Evolutionary conservation across 2,329 filamentous ascomycete species (phyloP).

Genomic region (Aspergillus sclerotialis): DNA sequence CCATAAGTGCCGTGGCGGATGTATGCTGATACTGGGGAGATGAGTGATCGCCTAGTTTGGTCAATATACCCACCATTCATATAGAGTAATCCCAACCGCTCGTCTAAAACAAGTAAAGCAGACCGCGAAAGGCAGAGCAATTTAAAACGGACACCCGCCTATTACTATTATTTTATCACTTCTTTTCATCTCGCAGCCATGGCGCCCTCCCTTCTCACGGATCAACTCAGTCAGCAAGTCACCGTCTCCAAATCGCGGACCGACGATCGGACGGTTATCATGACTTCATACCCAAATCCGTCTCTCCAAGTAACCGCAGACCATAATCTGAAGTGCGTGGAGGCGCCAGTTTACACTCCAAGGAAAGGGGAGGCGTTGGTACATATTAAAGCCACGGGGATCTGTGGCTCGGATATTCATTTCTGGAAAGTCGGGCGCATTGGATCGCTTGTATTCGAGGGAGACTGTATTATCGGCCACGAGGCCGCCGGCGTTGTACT

Average conservation of each 20-base stretch:
- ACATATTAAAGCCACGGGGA: conserved; percentile 57
- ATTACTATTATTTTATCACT: background rate
- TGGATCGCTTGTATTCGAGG: conserved; percentile 55
- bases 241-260: background rate
- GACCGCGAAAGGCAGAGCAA: no score
- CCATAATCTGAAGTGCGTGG: conserved; percentile 50
- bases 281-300: conserved; percentile 38
- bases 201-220: background rate
- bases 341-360: conserved; percentile 52
- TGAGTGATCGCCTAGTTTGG: no score
- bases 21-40: no score
- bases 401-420: conserved; percentile 64
- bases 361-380: conserved; percentile 50
- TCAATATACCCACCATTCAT: no score
- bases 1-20: no score
- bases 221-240: background rate
- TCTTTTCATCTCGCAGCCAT: background rate
- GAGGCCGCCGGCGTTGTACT: conserved; percentile 58
- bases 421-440: conserved; percentile 62
- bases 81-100: no score
- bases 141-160: background rate
- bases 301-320: conserved; percentile 55
- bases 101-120: no score
- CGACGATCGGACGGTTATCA: background rate
- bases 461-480: conserved; percentile 60